Evolutionary conservation across 345 rosid species (phyloP).

Genomic region (Linum lewisii): DNA sequence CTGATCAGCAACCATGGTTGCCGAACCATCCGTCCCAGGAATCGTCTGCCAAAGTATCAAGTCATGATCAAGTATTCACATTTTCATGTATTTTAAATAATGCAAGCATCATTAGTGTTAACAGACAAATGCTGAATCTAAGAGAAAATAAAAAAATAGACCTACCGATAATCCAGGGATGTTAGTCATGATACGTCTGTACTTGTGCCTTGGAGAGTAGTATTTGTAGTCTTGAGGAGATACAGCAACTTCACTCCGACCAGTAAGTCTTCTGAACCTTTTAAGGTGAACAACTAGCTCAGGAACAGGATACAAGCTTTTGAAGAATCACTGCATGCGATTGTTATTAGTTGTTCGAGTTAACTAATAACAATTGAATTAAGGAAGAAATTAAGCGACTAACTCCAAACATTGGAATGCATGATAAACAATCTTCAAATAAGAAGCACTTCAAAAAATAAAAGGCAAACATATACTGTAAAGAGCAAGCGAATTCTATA

Average conservation of each 20-base stretch:
- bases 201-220: constrained; percentile 88
- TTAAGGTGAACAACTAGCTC: constrained; percentile 18
- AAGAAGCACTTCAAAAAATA: no score
- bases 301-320: background rate
- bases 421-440: no score
- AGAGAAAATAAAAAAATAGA: constrained; percentile 3
- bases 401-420: no score
- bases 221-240: constrained; percentile 73
- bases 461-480: no score
- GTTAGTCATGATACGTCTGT: constrained; percentile 45
- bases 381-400: no score
- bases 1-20: constrained; percentile 40
- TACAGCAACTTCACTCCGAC: constrained; percentile 67
- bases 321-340: background rate
- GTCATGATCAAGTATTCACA: background rate
- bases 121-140: no score
- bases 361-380: background rate
- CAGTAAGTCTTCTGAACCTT: constrained; percentile 82
- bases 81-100: background rate
- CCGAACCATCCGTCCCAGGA: constrained; percentile 37
- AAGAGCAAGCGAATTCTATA: no score
- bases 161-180: constrained; percentile 64
- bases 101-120: no score
- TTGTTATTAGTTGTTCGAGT: background rate
- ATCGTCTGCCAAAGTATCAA: constrained; percentile 38